Evolutionary conservation across 225 moss, liverwort and hornwort genomes (phyloP).

Genomic region (Pleurozium schreberi): DNA sequence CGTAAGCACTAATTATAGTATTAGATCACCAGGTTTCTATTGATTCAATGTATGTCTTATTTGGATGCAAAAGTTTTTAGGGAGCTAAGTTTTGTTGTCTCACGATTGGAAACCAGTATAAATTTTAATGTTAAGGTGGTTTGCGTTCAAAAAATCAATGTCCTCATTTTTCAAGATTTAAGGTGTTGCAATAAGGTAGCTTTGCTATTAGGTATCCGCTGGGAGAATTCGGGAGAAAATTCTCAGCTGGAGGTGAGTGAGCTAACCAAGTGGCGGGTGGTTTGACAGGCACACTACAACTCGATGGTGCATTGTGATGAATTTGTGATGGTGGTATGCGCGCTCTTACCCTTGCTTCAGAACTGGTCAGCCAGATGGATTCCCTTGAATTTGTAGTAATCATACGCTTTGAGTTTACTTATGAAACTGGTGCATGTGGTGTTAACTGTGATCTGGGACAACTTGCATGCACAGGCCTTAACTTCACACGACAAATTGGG

Average conservation of each 20-base stretch:
- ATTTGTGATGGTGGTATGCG: conserved; percentile 79
- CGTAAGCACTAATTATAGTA: background rate
- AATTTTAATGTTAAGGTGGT: background rate
- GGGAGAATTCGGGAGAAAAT: background rate
- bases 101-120: background rate
- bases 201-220: background rate
- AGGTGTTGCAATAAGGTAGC: background rate
- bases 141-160: background rate
- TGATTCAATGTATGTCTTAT: background rate
- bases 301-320: conserved; percentile 81
- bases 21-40: background rate
- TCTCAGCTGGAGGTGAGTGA: conserved; percentile 14
- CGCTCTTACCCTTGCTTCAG: background rate
- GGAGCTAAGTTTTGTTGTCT: background rate
- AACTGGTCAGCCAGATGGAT: background rate
- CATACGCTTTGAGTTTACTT: background rate
- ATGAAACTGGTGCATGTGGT: background rate
- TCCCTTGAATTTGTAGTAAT: background rate
- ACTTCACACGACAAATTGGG: conserved; percentile 79
- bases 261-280: background rate
- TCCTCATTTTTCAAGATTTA: background rate
- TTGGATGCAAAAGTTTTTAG: background rate
- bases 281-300: conserved; percentile 79
- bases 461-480: conserved; percentile 46
- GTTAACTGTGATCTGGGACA: background rate